Percentiles rank a stretch among this genome's conserved stretches.
Conservation (phyloP, 805 yeast species). For the Candida caryicola region DNA sequence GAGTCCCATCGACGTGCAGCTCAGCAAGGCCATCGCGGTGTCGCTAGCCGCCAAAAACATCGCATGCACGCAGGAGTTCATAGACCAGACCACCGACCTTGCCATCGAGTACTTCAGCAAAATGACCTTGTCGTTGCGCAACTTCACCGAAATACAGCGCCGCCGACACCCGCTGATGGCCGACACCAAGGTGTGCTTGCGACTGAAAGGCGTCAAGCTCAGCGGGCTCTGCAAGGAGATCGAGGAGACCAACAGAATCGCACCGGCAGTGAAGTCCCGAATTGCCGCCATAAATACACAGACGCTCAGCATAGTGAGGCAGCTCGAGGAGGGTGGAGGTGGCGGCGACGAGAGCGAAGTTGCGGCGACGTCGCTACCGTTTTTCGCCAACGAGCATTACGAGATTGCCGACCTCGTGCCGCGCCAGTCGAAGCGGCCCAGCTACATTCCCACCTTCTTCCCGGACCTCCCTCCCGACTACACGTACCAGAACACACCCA, state of each 20-base stretch:
- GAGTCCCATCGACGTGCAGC: conserved; percentile 26
- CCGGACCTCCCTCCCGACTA: conserved; percentile 94
- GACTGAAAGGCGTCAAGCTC: conserved; percentile 40
- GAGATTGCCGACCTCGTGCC: conserved; percentile 56
- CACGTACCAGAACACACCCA: conserved; percentile 78
- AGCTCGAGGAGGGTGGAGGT: conserved; percentile 5
- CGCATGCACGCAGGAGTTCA: conserved; percentile 24
- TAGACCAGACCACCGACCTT: conserved; percentile 28
- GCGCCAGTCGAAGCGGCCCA: conserved; percentile 36
- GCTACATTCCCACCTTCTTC: conserved; percentile 67
- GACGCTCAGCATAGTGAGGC: conserved; percentile 13
- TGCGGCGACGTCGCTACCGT: conserved; percentile 42
- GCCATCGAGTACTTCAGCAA: conserved; percentile 30
- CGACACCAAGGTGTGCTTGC: conserved; percentile 48
- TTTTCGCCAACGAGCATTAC: conserved; percentile 51
- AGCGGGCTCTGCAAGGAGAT: conserved; percentile 39
- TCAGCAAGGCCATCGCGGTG: conserved; percentile 27
- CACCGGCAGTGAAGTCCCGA: conserved; percentile 6
- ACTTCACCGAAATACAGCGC: conserved; percentile 57
- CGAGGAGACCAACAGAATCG: not conserved
- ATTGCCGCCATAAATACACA: conserved; percentile 8
- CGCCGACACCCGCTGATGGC: conserved; percentile 50
- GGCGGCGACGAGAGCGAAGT: conserved; percentile 27
- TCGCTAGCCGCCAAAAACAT: conserved; percentile 21
- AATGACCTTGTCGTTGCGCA: conserved; percentile 43